Evolutionary conservation across 1,284 basidiomycete species (phyloP), one percentile per base, ranked within the genome.

Genomic region (Cystobasidium sp.): DNA sequence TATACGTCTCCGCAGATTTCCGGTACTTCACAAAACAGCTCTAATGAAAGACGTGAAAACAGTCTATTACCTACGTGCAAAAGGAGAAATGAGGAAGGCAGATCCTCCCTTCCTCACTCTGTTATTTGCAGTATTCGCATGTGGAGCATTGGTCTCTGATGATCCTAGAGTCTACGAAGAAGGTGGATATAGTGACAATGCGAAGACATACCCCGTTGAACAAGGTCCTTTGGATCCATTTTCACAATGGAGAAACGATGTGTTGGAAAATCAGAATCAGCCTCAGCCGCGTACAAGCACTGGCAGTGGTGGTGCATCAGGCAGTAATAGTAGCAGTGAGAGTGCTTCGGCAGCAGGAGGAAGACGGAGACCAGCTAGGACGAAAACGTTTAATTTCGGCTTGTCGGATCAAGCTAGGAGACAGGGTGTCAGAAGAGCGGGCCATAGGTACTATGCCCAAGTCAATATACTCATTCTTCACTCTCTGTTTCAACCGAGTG

Each of bases 111-210:
- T 63, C 10, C 46, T 75, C 18, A 56, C 58, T 41, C 43, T 68
- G n/a, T n/a, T 75, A 39, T 75, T 75, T 31, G 66, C 66, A 7
- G 58, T 75, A 16, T 63, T 75, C 39, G 73, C 73, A 7, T 75
- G 73, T 51, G 73, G 56, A 9, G 55, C 73, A 1, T 39, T 68
- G 22, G 37, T 68, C 3, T 49, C 58, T 51, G 49, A 71, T 24
- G 69, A 71, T 56, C 37, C 46, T 0, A 43, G 69, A 46, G 69
- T 71, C 10, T 41, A 62, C 51, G 61, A 47, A 47, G 61, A 64
- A 39, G 69, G 59, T 44, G 69, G 69, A 22, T 71, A 71, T 22
- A 53, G 59, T 24, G 65, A 53, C 20, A 47, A 52, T 66, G 53
- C 56, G 20, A 62, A 43, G 46, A 39, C 51, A 9, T 61, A 56